These are phyloP conservation scores for Kalmanozyma brasiliensis DNA, from an alignment of 1,284 basidiomycete genomes.

Conservation along the genomic window DNA sequence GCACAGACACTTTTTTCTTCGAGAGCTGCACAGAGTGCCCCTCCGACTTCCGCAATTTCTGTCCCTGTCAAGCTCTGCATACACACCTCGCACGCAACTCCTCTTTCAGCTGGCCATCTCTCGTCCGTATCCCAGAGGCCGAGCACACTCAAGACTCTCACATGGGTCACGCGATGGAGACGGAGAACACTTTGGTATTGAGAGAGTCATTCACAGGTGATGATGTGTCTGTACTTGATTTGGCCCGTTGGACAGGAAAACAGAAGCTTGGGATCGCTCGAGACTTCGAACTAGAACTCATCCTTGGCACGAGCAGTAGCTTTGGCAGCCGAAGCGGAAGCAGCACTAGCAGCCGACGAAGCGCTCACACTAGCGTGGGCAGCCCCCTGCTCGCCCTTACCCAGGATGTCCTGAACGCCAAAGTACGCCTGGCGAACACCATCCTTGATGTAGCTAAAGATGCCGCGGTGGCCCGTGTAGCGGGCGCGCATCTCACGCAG, in stretches of 20 bases:
- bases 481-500: constrained; percentile 64
- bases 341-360: constrained; percentile 41
- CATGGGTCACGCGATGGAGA: too few species aligned
- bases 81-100: too few species aligned
- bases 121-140: too few species aligned
- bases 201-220: too few species aligned
- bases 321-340: constrained; percentile 34
- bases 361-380: constrained; percentile 51
- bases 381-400: constrained; percentile 54
- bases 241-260: not conserved
- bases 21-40: too few species aligned
- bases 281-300: constrained; percentile 38
- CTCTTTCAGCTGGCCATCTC: too few species aligned
- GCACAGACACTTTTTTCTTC: too few species aligned
- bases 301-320: constrained; percentile 46
- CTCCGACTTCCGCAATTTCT: too few species aligned
- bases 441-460: constrained; percentile 58
- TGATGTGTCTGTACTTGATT: too few species aligned
- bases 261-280: not conserved
- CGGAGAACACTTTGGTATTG: too few species aligned
- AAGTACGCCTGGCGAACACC: constrained; percentile 57
- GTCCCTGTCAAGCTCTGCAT: too few species aligned
- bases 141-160: too few species aligned
- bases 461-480: constrained; percentile 56
- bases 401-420: constrained; percentile 56